Base-by-base conservation (phyloP, 1,284 basidiomycete genomes). In the Microbotryum intermedium region DNA sequence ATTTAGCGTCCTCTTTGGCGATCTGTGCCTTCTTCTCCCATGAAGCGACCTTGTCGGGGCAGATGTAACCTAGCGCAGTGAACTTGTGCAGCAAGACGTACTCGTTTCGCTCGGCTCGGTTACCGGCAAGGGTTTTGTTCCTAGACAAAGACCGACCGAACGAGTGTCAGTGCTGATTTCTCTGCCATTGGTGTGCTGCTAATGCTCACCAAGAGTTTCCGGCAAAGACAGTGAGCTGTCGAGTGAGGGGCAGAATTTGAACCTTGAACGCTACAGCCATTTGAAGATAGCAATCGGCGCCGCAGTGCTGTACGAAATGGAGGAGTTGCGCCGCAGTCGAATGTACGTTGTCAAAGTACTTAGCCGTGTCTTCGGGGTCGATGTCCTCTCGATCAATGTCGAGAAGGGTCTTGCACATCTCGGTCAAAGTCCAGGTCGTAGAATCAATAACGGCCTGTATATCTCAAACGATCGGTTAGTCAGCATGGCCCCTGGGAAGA, bases 21-120 rank as follows among this genome's bases (percentile, higher is more conserved):
- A 71, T 66, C 69, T 72, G 67, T 67, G 72, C 71, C 74, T 86
- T 88, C 77, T 88, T 90, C 45, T 87, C 88, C 74, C 83, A 88
- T 2, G 81, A 80, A 23, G 65, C 57, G 48, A 74, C 58, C 76
- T 97, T 98, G 79, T 99, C 94, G 0, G 95, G 95, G 69, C 90
- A 92, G 65, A 98, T 84, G 73, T 93, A 97, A 76, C 97, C 97
- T 55, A 94, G 82, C 9, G 86, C 83, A 74, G 98, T 92, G 78
- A 99, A 99, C 73, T 97, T 93, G 76, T 98, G 95, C 21, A 99
- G 80, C 62, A 98, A 77, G 82, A 99, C 98, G 79, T 94, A 98
- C 76, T 98, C 95, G 76, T 98, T 99, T 43, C 95, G 87, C 73
- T 97, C 93, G 0, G 95, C 93, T 64, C 95, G 90, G 69, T 94